These are phyloP conservation scores for Alternaria conjuncta DNA, from an alignment of 2,329 filamentous ascomycete species.

Conservation along the genomic window DNA sequence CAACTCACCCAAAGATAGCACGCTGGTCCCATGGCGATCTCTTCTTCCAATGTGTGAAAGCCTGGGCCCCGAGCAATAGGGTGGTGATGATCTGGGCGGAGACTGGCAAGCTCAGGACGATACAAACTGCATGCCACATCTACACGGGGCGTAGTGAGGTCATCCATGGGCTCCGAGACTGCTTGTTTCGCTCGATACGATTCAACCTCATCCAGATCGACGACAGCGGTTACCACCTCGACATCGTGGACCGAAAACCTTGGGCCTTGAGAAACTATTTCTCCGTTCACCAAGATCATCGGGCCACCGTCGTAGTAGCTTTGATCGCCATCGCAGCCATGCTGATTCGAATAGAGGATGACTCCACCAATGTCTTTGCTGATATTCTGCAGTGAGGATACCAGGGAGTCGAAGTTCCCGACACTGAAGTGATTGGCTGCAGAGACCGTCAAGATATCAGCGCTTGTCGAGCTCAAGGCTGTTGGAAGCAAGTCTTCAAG, in stretches of 20 bases:
- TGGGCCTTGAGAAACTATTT: slow-evolving; percentile 68
- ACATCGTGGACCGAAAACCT: slow-evolving; percentile 69
- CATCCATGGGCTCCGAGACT: neutral
- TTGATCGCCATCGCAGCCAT: slow-evolving; percentile 54
- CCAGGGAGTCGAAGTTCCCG: slow-evolving; percentile 53
- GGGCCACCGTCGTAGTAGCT: slow-evolving; percentile 57
- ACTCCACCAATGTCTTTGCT: neutral
- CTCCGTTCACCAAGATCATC: slow-evolving; percentile 68
- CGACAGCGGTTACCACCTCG: slow-evolving; percentile 62
- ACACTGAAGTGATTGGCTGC: neutral
- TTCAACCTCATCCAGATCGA: slow-evolving; percentile 72
- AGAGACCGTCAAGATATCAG: neutral
- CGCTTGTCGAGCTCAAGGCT: neutral
- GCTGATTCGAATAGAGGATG: slow-evolving; percentile 62
- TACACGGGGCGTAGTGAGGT: neutral
- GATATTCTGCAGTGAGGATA: neutral
- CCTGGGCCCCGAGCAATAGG: slow-evolving; percentile 48
- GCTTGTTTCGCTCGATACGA: slow-evolving; percentile 64
- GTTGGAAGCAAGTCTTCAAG: neutral
- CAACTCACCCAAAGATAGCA: slow-evolving; percentile 66
- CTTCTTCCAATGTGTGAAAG: slow-evolving; percentile 62
- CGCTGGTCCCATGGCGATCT: slow-evolving; percentile 67
- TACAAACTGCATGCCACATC: slow-evolving; percentile 63
- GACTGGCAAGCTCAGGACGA: slow-evolving; percentile 48
- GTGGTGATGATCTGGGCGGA: slow-evolving; percentile 55